Evolutionary conservation across 2,329 filamentous ascomycete genomes (phyloP).

Genomic region (Immersiporthe knoxdaviesiana): DNA sequence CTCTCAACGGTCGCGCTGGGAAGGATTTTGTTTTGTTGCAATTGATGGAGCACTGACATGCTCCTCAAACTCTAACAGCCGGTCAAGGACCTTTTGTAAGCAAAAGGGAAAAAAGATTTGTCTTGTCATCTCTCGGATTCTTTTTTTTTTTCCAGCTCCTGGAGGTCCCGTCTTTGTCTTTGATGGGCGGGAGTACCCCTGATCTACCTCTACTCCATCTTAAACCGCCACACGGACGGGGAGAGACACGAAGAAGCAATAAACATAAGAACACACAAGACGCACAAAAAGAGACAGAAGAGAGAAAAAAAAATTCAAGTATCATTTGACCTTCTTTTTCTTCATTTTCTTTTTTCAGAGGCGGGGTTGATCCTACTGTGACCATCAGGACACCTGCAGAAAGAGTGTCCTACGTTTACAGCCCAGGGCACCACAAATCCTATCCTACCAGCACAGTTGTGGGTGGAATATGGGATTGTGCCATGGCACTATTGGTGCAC

Average conservation of each 20-base stretch:
- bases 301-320: not conserved
- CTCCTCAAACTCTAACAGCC: not conserved
- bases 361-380: not conserved
- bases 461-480: not conserved
- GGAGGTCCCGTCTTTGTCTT: not conserved
- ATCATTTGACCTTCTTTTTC: not conserved
- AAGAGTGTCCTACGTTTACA: not conserved
- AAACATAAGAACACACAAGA: no score
- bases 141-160: not conserved
- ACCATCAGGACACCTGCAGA: not conserved
- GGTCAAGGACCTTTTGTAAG: not conserved
- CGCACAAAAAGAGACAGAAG: not conserved
- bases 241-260: not conserved
- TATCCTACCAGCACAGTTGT: not conserved
- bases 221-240: not conserved
- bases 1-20: not conserved
- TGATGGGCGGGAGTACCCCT: not conserved
- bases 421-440: not conserved
- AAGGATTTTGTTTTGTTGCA: not conserved
- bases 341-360: not conserved
- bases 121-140: not conserved
- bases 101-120: not conserved
- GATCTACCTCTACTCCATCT: not conserved
- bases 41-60: not conserved
- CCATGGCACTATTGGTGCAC: not conserved